Percentiles rank a stretch among this genome's conserved stretches.
Conservation (phyloP, 73 alveolate species). For the Tetrahymena borealis region DNA sequence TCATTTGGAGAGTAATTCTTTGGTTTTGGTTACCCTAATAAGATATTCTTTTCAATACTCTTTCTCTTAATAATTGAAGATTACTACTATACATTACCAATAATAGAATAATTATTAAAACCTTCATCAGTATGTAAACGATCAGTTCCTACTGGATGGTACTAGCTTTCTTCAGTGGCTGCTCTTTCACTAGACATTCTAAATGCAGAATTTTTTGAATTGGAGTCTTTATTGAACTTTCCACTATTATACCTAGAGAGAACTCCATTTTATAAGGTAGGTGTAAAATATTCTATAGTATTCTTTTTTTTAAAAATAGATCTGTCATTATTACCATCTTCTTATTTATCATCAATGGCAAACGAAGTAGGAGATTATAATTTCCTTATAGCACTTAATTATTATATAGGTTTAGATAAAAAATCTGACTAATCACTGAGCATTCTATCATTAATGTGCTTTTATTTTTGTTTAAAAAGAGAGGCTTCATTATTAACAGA, state of each 20-base stretch:
- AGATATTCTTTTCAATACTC: not conserved
- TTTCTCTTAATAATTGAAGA: not conserved
- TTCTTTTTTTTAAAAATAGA: not conserved
- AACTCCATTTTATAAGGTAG: not conserved
- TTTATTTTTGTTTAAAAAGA: not conserved
- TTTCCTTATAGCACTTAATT: not conserved
- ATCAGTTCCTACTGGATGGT: not conserved
- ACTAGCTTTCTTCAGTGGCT: not conserved
- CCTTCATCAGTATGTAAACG: not conserved
- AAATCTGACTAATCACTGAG: not conserved
- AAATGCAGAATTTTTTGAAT: not conserved
- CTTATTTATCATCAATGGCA: not conserved
- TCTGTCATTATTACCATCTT: not conserved
- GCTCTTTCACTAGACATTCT: not conserved
- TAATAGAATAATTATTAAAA: not conserved
- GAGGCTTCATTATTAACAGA: not conserved
- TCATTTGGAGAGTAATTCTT: not conserved
- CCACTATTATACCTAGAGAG: not conserved
- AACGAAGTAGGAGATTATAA: not conserved
- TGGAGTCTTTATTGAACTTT: not conserved
- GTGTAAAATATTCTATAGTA: not conserved
- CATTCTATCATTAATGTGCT: not conserved
- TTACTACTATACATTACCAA: not conserved
- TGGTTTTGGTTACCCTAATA: not conserved
- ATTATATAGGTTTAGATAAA: not conserved